Evolutionary conservation across 805 yeast species (phyloP), one percentile per base, ranked within the genome.

Genomic region (Metschnikowia arizonensis): DNA sequence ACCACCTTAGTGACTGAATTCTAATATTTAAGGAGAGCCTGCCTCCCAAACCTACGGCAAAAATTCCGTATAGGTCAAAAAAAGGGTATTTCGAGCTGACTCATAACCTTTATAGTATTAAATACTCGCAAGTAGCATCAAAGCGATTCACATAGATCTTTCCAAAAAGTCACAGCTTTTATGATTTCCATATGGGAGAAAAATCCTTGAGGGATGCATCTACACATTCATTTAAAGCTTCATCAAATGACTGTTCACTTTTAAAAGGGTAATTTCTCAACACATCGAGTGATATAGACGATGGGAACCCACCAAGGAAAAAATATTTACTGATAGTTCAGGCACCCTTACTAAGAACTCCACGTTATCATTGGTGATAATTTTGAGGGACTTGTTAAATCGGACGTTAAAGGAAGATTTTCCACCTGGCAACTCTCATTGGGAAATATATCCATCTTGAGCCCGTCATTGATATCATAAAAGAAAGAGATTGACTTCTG

Each of bases 251-350:
- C 14, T 69, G 66, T 25, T 77, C 74, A 3, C 64, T 47, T 35
- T 50, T 78, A 65, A 50, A 83, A 70, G 47, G 78, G 77, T 7
- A 88, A 66, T 47, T 85, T 68, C 40, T 69, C 73, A n/a, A 69
- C 59, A 7, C 96, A 63, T 90, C 97, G 7, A 88, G 65, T 28
- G 93, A 66, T 19, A 91, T 83, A 1, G 96, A 88, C 26, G 93
- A 76, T 1, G 97, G 85, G 97, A 88, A 0, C 98, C 99, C 39
- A 90, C 79, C 56, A 78, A 78, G 62, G n/a, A n/a, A n/a, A 88
- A 88, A 5, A 87, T 74, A 31, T 81, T 80, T 3, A 76, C 73
- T 0, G 85, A 78, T 0, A 69, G 61, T 2, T 68, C 66, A 0
- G 79, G 72, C 0, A 93, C 95, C 50, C 82, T 74, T 6, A 82